Base-by-base conservation (phyloP, 1,139 yeast genomes). In the Pichia sp. region DNA sequence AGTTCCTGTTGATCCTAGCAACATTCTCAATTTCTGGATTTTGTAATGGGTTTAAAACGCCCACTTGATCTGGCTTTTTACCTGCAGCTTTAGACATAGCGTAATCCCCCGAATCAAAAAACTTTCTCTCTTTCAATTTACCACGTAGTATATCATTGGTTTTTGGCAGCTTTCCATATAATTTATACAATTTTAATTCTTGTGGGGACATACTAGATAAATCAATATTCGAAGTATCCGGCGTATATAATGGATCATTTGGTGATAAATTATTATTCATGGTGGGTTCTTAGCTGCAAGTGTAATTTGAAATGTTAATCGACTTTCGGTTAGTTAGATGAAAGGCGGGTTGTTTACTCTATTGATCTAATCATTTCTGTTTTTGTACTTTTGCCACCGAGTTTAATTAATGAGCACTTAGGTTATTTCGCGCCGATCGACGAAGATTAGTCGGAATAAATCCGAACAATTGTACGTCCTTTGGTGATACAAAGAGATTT, bases 61-160 rank as follows among this genome's bases (percentile, higher is more conserved):
- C 64, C 16, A 61, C 61, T 41, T 57, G 61, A 34, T 59, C 59
- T 11, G 46, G 41, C 20, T 46, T 54, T 30, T 54, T 55, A 0
- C 61, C 59, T 12, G 55, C 52, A 7, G 81, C 87, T 59, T 89
- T 84, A 56, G 87, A 88, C 79, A 92, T 79, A 25, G 97, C 97
- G 65, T 94, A 92, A 68, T 92, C 99, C 23, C 98, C 98, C 53
- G 96, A 86, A 61, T 92, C 99, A 63, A 92, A 94, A 68, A 85
- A 92, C 68, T 89, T 89, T 60, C 96, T 81, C 59, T 92, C 97
- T 65, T 84, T 84, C 57, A 85, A 70, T 65, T 87, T 88, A 56
- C 85, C 80, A 49, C 86, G 77, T 52, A 92, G 75, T 36, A 92
- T 73, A 56, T 90, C 97, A 52, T 85, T 85, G 48, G 85, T 82